Evolutionary conservation across 345 rosid genomes (phyloP).

Genomic region (Gossypium turneri): DNA sequence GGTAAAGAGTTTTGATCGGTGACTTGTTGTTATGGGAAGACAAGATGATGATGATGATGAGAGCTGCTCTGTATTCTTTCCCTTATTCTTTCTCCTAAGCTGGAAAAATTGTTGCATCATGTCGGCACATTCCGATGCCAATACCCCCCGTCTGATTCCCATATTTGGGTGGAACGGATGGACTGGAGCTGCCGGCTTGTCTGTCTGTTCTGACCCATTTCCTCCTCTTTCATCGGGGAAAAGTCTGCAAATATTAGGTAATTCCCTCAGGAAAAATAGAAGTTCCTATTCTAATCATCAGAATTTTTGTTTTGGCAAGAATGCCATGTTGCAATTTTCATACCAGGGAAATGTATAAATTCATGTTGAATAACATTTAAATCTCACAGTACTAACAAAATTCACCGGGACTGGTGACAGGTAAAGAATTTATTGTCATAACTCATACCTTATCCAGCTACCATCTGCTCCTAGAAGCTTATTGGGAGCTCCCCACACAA

Average conservation of each 20-base stretch:
- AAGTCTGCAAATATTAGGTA: conserved; percentile 42
- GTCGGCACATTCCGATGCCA: conserved; percentile 78
- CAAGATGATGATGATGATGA: conserved; percentile 47
- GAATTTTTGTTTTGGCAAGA: background rate
- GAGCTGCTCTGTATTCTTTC: conserved; percentile 36
- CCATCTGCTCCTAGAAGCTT: conserved; percentile 99
- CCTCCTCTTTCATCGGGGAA: conserved; percentile 55
- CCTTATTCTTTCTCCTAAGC: conserved; percentile 76
- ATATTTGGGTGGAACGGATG: conserved; percentile 96
- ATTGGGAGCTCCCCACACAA: conserved; percentile 99
- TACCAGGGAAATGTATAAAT: background rate
- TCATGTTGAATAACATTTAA: background rate
- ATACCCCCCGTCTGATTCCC: conserved; percentile 71
- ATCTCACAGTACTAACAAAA: background rate
- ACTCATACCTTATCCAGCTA: conserved; percentile 77
- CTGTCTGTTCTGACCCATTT: conserved; percentile 36
- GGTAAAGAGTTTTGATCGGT: conserved; percentile 62
- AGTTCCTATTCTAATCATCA: background rate
- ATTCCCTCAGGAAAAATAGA: background rate
- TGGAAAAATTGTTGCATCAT: conserved; percentile 89
- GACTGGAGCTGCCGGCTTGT: conserved; percentile 70
- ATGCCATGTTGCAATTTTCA: background rate
- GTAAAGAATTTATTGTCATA: conserved; percentile 7
- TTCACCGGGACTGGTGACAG: background rate
- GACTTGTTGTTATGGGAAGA: conserved; percentile 44